Percentiles rank a stretch among this genome's conserved stretches.
phyloP scores from a whole-genome alignment of 768 basidiomycete species.

The Leccinum variicolor region DNA sequence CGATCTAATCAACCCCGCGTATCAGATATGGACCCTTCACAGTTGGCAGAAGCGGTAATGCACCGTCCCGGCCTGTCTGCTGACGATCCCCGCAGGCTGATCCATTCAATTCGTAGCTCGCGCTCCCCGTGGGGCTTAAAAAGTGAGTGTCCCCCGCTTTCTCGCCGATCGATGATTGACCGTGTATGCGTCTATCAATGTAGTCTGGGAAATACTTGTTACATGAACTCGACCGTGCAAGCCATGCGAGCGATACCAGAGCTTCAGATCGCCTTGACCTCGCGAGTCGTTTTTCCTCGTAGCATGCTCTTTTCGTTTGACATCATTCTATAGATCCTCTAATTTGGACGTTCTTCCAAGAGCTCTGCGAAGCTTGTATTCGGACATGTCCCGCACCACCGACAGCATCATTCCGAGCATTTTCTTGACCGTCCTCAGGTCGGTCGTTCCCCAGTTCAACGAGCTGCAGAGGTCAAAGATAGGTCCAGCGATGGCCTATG shows the following conservation, averaged over 20 bases:
- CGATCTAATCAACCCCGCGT: slow-evolving; percentile 14
- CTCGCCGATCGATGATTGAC: not conserved
- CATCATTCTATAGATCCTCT: slow-evolving; percentile 24
- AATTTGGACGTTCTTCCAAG: slow-evolving; percentile 42
- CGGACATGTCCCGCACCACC: slow-evolving; percentile 69
- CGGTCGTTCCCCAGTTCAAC: slow-evolving; percentile 87
- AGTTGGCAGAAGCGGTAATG: slow-evolving; percentile 76
- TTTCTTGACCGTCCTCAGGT: slow-evolving; percentile 71
- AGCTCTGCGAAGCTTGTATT: slow-evolving; percentile 68
- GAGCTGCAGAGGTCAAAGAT: slow-evolving; percentile 54
- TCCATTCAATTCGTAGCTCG: slow-evolving; percentile 44
- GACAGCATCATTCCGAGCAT: slow-evolving; percentile 66
- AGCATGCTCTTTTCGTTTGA: not conserved
- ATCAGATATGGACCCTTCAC: slow-evolving; percentile 79
- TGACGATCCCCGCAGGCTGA: not conserved
- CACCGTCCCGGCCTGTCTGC: not conserved
- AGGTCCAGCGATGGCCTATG: slow-evolving; percentile 48
- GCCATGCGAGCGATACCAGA: slow-evolving; percentile 92
- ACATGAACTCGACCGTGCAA: slow-evolving; percentile 96
- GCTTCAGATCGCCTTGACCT: slow-evolving; percentile 66
- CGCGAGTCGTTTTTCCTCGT: slow-evolving; percentile 35
- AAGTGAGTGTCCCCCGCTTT: slow-evolving; percentile 46
- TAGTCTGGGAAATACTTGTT: slow-evolving; percentile 91
- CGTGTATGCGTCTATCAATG: not conserved
- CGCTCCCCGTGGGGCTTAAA: slow-evolving; percentile 75